These are phyloP conservation scores for Pseudopithomyces chartarum DNA, from an alignment of 2,329 filamentous ascomycete genomes.

Conservation along the genomic window DNA sequence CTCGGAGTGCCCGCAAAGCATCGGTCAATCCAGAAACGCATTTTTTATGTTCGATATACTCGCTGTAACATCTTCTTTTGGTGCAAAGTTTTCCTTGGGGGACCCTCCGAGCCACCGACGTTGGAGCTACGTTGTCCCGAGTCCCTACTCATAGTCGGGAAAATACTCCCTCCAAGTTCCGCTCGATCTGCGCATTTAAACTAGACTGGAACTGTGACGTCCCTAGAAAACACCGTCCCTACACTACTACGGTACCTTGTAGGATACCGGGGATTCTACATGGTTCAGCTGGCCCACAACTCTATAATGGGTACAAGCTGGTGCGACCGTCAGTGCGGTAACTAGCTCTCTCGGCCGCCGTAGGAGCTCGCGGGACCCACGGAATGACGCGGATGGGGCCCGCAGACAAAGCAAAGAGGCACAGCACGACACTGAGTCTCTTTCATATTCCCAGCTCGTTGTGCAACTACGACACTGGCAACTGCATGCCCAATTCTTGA, in stretches of 20 bases:
- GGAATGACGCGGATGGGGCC: slow-evolving; percentile 5
- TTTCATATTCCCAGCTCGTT: no score
- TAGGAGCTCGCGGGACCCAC: not conserved
- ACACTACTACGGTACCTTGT: no score
- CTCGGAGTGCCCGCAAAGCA: not conserved
- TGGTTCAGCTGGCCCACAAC: not conserved
- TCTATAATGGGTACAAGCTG: no score
- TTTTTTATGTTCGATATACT: not conserved
- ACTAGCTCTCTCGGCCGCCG: not conserved
- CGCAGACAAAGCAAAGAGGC: not conserved
- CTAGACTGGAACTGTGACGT: no score
- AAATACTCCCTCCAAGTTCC: not conserved
- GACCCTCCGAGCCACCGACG: not conserved
- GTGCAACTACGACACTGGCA: no score
- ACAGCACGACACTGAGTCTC: no score
- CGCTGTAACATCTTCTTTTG: not conserved
- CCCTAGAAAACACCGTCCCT: no score
- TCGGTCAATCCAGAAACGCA: not conserved
- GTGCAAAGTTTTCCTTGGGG: not conserved
- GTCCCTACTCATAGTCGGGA: not conserved
- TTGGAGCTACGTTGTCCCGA: not conserved
- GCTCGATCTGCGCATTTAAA: not conserved
- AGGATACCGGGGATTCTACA: not conserved
- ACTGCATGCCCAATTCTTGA: not conserved
- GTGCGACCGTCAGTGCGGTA: not conserved